Evolutionary conservation across 306 rosid genomes (phyloP), one percentile per base, ranked within the genome.

Genomic region (Castanea crenata): DNA sequence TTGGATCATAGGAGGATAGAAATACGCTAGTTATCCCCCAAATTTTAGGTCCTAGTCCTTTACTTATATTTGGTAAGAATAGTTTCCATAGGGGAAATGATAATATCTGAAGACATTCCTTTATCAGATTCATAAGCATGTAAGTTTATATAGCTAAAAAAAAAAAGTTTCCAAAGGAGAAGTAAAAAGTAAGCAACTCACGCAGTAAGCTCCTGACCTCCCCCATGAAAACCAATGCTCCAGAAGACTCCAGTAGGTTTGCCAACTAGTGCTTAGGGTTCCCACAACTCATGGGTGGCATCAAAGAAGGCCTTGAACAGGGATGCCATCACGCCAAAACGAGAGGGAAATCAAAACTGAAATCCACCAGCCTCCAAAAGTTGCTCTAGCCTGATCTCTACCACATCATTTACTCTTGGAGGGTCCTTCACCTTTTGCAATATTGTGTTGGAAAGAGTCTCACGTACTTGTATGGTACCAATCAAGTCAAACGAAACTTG

Each of bases 171-270:
- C 55, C 20, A 7, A 5, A 44, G 57, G 29, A 51, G 76, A 57
- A 21, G 29, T 75, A 11, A n/a, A 65, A 41, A 38, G 41, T 44
- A 19, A 49, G 35, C 55, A 77, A 87, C 97, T 83, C 74, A 94
- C 93, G 97, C 95, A 1, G 97, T 90, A 12, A 92, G 92, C 84
- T 94, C 99, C 78, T 94, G 97, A 71, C 99, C 99, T 76, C 99
- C 99, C 9, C 97, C 97, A 67, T 90, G 87, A 80, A 91, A 94
- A 55, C 99, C 99, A 59, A 95, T 94, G 80, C 99, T 94, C 99
- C 97, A 92, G 78, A 94, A 94, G 81, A 94, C 82, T 76, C 99
- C 97, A 44, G 97, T 97, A 77, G 97, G 99, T 76, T 94, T 94
- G 25, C 99, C 97, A 31, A 97, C 97, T 52, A 94, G 95, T 41